Percentiles rank a stretch among this genome's conserved stretches.
Evolutionary conservation across 306 rosid species (phyloP).

Genomic region (Begonia fuchsioides): DNA sequence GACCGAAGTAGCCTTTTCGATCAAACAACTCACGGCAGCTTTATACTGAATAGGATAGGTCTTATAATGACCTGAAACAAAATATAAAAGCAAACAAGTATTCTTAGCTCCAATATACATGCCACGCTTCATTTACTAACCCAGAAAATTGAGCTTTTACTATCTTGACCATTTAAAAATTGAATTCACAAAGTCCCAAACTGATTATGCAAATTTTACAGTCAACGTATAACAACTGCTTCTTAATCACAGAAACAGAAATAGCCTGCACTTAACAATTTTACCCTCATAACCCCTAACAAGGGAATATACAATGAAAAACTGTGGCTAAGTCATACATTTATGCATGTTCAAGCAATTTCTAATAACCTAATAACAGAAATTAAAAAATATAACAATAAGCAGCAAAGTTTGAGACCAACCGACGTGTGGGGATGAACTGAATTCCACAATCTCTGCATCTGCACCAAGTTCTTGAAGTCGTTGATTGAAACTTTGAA

Average conservation of each 20-base stretch:
- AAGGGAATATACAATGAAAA: no score
- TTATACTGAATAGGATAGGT: neutral
- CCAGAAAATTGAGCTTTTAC: no score
- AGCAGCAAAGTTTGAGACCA: constrained; percentile 12
- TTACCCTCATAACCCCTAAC: no score
- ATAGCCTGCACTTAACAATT: no score
- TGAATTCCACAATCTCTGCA: constrained; percentile 66
- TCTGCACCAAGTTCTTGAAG: constrained; percentile 68
- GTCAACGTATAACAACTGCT: no score
- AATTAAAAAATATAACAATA: neutral
- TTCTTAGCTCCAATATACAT: neutral
- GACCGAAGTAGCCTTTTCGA: constrained; percentile 5
- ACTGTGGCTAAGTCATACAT: no score
- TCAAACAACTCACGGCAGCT: neutral
- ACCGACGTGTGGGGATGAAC: constrained; percentile 81
- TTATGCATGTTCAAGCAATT: neutral
- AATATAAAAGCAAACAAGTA: neutral
- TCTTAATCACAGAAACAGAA: no score
- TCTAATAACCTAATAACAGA: no score
- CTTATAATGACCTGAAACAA: constrained; percentile 20
- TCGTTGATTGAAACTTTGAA: constrained; percentile 55
- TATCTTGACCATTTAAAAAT: no score
- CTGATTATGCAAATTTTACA: no score
- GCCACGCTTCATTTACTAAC: no score
- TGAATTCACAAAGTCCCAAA: no score